Conservation (phyloP, 2,329 filamentous ascomycete genomes). For the Didymosphaeria variabile region DNA sequence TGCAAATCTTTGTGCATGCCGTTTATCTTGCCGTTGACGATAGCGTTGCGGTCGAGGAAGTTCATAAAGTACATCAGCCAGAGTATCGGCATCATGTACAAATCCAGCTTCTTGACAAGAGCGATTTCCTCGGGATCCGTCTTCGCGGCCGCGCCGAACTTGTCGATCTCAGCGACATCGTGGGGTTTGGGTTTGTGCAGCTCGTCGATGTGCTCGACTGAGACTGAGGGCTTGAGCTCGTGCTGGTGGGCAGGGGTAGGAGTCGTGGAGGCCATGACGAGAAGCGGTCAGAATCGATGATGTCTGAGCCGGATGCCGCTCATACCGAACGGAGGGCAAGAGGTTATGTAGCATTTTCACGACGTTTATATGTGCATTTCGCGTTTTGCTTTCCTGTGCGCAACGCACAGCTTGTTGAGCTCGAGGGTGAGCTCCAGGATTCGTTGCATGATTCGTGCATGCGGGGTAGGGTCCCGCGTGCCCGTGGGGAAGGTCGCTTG, state of each 20-base stretch:
- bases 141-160: constrained; percentile 33
- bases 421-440: neutral
- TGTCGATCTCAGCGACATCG: constrained; percentile 29
- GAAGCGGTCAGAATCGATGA: no score
- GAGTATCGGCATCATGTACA: constrained; percentile 32
- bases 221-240: neutral
- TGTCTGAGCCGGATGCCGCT: neutral
- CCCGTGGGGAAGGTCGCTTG: neutral
- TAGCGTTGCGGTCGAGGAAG: constrained; percentile 69
- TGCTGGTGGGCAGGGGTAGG: neutral
- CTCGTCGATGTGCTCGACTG: constrained; percentile 23
- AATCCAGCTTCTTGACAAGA: constrained; percentile 37
- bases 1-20: constrained; percentile 66
- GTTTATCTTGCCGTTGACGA: constrained; percentile 70
- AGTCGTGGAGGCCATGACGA: neutral
- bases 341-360: neutral
- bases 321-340: neutral
- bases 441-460: neutral
- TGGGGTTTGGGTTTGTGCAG: constrained; percentile 21
- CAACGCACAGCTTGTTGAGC: neutral
- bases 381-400: neutral
- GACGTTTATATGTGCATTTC: neutral
- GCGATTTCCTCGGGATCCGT: constrained; percentile 34
- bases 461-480: neutral
- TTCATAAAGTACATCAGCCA: constrained; percentile 41